Evolutionary conservation across 1,284 basidiomycete species (phyloP).

Genomic region (Ceratobasidium sp.): DNA sequence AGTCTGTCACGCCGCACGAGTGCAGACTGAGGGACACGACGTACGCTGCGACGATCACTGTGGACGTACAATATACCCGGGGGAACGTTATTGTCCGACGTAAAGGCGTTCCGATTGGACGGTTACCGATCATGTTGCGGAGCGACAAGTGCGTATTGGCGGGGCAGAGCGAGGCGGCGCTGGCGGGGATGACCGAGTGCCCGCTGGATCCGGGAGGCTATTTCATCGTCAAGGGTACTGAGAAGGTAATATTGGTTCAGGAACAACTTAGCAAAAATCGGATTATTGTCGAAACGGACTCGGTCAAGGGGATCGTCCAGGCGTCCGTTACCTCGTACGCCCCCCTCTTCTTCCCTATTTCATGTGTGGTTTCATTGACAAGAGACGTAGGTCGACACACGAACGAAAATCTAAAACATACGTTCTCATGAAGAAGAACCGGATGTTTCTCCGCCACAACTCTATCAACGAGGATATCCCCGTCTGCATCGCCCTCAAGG

Average conservation of each 20-base stretch:
- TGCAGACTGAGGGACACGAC: constrained; percentile 96
- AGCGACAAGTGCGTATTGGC: constrained; percentile 94
- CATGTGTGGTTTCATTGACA: constrained; percentile 16
- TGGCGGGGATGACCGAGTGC: constrained; percentile 95
- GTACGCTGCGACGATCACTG: constrained; percentile 93
- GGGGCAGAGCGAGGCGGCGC: constrained; percentile 78
- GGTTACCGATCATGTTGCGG: constrained; percentile 96
- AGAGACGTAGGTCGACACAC: constrained; percentile 78
- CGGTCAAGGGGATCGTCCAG: constrained; percentile 90
- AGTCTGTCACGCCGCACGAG: constrained; percentile 94
- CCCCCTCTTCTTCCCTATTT: constrained; percentile 47
- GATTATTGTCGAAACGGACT: constrained; percentile 97
- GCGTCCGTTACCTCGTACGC: constrained; percentile 96
- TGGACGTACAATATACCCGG: constrained; percentile 95
- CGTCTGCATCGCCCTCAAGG: constrained; percentile 95
- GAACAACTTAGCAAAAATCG: constrained; percentile 99
- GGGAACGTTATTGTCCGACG: constrained; percentile 89
- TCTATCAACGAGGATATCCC: constrained; percentile 98
- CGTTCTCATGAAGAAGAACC: constrained; percentile 92
- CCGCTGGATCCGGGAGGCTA: constrained; percentile 99
- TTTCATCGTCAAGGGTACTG: constrained; percentile 99
- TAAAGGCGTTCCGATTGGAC: constrained; percentile 89
- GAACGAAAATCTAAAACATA: constrained; percentile 99
- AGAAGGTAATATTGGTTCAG: constrained; percentile 99
- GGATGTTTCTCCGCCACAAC: constrained; percentile 98